Conservation (phyloP, 805 yeast species). For the Starmerella geochares region DNA sequence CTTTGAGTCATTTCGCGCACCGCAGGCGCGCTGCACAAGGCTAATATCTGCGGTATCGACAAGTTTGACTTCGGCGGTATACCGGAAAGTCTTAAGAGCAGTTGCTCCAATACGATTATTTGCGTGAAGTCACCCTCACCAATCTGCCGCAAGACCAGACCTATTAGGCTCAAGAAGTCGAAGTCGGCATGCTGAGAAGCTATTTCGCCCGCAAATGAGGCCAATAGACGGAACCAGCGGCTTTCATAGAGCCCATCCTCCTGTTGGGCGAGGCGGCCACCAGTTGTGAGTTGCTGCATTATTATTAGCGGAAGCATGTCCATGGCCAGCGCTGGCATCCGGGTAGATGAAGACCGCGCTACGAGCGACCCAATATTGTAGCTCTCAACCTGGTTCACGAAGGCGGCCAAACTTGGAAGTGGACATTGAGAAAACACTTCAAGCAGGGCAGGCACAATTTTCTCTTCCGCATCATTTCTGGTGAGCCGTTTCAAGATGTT, state of each 20-base stretch:
- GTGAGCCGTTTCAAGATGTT: constrained; percentile 20
- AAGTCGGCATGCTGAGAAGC: constrained; percentile 14
- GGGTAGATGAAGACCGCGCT: constrained; percentile 9
- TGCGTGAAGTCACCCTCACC: constrained; percentile 8
- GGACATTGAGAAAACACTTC: constrained; percentile 17
- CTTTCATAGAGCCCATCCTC: constrained; percentile 18
- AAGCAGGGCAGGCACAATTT: constrained; percentile 18
- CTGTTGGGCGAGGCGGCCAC: constrained; percentile 17
- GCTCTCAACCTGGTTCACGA: constrained; percentile 23
- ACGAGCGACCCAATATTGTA: constrained; percentile 22
- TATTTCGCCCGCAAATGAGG: constrained; percentile 21
- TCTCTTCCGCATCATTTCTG: constrained; percentile 13
- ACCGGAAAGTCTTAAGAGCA: constrained; percentile 16
- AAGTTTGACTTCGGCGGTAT: constrained; percentile 13
- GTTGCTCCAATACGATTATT: constrained; percentile 13
- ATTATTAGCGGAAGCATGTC: constrained; percentile 21
- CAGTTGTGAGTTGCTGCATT: constrained; percentile 20
- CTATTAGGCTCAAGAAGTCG: constrained; percentile 15
- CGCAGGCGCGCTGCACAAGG: constrained; percentile 6
- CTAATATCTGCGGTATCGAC: constrained; percentile 15
- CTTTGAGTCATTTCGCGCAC: constrained; percentile 3
- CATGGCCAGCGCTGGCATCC: constrained; percentile 16
- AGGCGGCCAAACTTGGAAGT: constrained; percentile 18
- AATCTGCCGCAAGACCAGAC: constrained; percentile 16
- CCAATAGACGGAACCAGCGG: constrained; percentile 20